phyloP scores from a whole-genome alignment of 2,329 filamentous ascomycete species.

The Curvularia eragrostidis region DNA sequence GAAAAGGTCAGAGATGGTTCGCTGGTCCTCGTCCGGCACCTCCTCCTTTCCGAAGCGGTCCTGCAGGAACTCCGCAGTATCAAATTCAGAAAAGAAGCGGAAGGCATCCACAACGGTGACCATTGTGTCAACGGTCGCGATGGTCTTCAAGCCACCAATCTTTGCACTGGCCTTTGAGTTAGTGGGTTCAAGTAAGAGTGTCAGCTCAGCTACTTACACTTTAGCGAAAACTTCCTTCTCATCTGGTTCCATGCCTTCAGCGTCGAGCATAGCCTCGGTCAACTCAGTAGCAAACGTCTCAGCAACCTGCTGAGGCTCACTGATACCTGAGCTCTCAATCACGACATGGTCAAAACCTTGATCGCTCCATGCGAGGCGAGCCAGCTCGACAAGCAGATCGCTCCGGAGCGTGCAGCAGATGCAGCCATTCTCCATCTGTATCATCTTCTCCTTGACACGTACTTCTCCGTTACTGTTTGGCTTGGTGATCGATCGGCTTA shows the following conservation, averaged over 20 bases:
- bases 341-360: conserved; percentile 73
- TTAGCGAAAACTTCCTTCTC: conserved; percentile 55
- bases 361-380: conserved; percentile 64
- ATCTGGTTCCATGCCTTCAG: conserved; percentile 51
- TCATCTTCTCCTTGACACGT: conserved; percentile 68
- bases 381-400: conserved; percentile 73
- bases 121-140: conserved; percentile 72
- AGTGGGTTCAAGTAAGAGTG: background rate
- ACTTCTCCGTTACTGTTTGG: conserved; percentile 47
- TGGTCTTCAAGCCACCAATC: conserved; percentile 67
- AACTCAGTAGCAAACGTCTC: conserved; percentile 70
- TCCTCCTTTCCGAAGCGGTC: conserved; percentile 66
- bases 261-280: conserved; percentile 56
- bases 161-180: conserved; percentile 30
- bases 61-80: conserved; percentile 71
- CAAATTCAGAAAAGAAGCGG: conserved; percentile 74
- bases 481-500: conserved; percentile 53
- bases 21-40: conserved; percentile 68
- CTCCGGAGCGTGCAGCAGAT: conserved; percentile 79
- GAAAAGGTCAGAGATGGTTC: conserved; percentile 77
- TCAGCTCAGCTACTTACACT: conserved; percentile 48
- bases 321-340: conserved; percentile 75
- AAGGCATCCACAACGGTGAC: conserved; percentile 77
- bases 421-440: conserved; percentile 71
- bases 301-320: conserved; percentile 75